Evolutionary conservation across 225 moss, liverwort and hornwort genomes (phyloP).

Genomic region (Pseudisothecium myosuroides): DNA sequence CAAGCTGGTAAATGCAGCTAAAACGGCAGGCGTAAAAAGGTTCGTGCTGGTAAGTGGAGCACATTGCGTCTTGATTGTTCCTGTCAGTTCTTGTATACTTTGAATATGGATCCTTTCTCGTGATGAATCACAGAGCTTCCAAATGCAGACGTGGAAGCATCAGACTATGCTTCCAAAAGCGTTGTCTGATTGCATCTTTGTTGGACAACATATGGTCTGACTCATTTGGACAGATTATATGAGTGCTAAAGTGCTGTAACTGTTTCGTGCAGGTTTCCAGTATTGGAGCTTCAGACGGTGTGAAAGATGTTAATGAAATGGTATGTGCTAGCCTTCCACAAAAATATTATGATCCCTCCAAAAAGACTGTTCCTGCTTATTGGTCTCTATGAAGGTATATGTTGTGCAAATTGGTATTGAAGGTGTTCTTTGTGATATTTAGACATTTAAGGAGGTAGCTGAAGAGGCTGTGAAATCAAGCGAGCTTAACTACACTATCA

Average conservation of each 20-base stretch:
- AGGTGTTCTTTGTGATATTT: background rate
- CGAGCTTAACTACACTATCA: slow-evolving; percentile 64
- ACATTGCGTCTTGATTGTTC: background rate
- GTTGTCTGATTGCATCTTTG: background rate
- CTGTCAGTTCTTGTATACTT: background rate
- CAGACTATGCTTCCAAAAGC: background rate
- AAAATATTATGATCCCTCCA: background rate
- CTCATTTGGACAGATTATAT: background rate
- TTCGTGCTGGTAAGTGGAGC: slow-evolving; percentile 60
- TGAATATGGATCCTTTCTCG: background rate
- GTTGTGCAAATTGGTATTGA: background rate
- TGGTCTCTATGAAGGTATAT: background rate
- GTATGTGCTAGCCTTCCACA: slow-evolving; percentile 8
- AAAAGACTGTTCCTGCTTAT: background rate
- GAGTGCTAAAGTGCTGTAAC: background rate
- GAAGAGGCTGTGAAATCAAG: slow-evolving; percentile 69
- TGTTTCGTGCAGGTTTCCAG: slow-evolving; percentile 45
- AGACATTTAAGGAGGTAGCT: slow-evolving; percentile 52
- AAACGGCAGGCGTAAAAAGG: slow-evolving; percentile 63
- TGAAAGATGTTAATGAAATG: slow-evolving; percentile 37
- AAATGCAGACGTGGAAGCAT: background rate
- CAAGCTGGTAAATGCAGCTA: slow-evolving; percentile 73
- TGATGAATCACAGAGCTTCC: background rate
- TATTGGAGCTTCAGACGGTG: slow-evolving; percentile 45
- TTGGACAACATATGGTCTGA: background rate